These are phyloP conservation scores for Musa troglodytarum DNA, from an alignment of 176 grass and related monocot species.

Conservation along the genomic window DNA sequence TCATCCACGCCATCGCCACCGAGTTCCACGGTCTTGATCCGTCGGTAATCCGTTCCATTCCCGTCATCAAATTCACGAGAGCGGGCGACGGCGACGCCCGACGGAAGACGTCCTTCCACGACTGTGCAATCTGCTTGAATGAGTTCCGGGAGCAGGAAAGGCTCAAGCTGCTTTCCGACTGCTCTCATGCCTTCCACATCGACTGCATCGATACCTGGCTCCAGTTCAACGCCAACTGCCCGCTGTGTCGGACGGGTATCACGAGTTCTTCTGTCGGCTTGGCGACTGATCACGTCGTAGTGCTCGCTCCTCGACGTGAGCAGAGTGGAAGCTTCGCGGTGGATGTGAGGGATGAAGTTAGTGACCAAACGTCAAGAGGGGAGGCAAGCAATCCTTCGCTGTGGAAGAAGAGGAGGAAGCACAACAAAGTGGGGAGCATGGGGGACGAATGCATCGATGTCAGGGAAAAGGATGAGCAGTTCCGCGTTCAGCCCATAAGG, in stretches of 20 bases:
- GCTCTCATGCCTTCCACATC: conserved; percentile 77
- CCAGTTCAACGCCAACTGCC: conserved; percentile 79
- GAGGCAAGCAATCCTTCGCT: neutral
- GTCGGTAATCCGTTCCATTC: conserved; percentile 52
- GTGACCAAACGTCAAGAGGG: neutral
- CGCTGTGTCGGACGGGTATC: conserved; percentile 58
- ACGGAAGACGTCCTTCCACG: conserved; percentile 11
- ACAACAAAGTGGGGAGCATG: conserved; percentile 7
- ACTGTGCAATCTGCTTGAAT: conserved; percentile 73
- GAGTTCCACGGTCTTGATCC: conserved; percentile 43
- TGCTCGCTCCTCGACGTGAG: neutral
- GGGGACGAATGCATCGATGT: conserved; percentile 6
- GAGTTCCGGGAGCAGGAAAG: conserved; percentile 64
- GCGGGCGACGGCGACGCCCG: neutral
- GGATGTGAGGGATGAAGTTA: neutral
- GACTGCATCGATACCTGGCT: conserved; percentile 98
- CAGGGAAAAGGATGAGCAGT: conserved; percentile 16
- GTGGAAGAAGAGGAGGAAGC: neutral
- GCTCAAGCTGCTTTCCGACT: conserved; percentile 65
- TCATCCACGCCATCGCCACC: conserved; percentile 45
- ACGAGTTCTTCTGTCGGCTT: conserved; percentile 6
- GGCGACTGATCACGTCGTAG: conserved; percentile 1
- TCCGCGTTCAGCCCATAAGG: conserved; percentile 28
- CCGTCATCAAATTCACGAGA: conserved; percentile 42
- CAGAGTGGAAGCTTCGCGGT: neutral